These are phyloP conservation scores for Albophoma yamanashiensis DNA, from an alignment of 2,329 filamentous ascomycete species.

Conservation along the genomic window DNA sequence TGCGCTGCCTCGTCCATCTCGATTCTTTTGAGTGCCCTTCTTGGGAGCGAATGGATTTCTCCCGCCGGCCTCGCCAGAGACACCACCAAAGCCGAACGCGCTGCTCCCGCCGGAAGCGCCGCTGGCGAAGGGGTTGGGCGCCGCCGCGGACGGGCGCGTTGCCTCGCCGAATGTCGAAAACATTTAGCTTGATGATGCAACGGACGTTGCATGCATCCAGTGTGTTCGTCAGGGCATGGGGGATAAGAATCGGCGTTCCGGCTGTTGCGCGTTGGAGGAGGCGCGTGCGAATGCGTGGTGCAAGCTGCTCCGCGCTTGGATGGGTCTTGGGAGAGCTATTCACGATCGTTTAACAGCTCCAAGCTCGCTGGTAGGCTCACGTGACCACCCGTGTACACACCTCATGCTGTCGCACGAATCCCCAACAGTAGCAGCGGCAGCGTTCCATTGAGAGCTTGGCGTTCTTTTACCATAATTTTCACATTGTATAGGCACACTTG, in stretches of 20 bases:
- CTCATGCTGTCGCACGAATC: neutral
- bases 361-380: neutral
- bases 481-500: neutral
- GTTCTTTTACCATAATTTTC: neutral
- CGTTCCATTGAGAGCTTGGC: neutral
- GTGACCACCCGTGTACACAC: neutral
- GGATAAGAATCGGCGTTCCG: constrained; percentile 6
- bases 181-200: constrained; percentile 30
- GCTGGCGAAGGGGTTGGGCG: constrained; percentile 23
- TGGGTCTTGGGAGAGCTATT: neutral
- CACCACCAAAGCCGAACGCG: constrained; percentile 20
- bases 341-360: neutral
- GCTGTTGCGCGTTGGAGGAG: neutral
- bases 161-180: constrained; percentile 24
- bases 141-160: constrained; percentile 22
- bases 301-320: neutral
- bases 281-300: neutral
- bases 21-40: constrained; percentile 13
- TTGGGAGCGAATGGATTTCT: constrained; percentile 6
- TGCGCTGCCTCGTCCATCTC: constrained; percentile 5
- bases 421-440: neutral
- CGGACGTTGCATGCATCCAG: constrained; percentile 26
- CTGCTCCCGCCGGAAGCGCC: neutral
- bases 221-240: constrained; percentile 21
- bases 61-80: constrained; percentile 7